Conservation (phyloP, 768 basidiomycete genomes). For the Suillus occidentalis region DNA sequence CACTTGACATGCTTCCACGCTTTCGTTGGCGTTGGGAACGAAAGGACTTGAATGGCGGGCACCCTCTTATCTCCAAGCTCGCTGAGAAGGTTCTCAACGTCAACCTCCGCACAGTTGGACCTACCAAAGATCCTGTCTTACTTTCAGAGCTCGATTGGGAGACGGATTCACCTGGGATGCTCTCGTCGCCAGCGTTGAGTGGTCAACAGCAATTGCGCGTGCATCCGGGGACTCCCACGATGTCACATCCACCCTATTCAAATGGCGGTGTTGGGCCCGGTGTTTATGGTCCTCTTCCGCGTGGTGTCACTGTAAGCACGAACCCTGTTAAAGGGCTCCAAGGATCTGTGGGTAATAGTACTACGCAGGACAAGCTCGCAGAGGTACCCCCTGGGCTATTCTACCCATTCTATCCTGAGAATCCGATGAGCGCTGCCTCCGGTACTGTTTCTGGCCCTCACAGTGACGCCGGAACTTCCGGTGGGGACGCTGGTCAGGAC, state of each 20-base stretch:
- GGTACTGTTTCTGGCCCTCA: constrained; percentile 15
- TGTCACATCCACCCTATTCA: constrained; percentile 34
- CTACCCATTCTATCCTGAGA: constrained; percentile 77
- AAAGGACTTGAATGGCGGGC: constrained; percentile 75
- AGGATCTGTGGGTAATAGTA: constrained; percentile 25
- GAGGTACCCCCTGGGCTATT: constrained; percentile 71
- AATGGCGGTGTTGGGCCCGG: constrained; percentile 27
- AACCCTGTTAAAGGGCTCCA: constrained; percentile 30
- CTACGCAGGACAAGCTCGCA: constrained; percentile 42
- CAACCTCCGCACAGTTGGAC: constrained; percentile 57
- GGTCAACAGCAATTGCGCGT: constrained; percentile 29
- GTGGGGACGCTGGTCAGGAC: constrained; percentile 19
- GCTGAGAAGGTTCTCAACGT: constrained; percentile 80
- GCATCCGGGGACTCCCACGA: constrained; percentile 37
- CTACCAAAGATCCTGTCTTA: constrained; percentile 40
- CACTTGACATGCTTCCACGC: constrained; percentile 83
- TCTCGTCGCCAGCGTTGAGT: constrained; percentile 24
- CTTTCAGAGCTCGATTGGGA: constrained; percentile 49
- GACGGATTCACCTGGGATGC: constrained; percentile 30
- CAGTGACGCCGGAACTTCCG: constrained; percentile 19
- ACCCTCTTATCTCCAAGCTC: constrained; percentile 81
- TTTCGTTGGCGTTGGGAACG: constrained; percentile 94
- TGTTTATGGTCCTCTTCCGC: constrained; percentile 29
- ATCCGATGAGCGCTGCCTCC: constrained; percentile 28
- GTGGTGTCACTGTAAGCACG: constrained; percentile 26